Evolutionary conservation across 352 stramenopile species (phyloP).

Genomic region (Blastocystis sp.): DNA sequence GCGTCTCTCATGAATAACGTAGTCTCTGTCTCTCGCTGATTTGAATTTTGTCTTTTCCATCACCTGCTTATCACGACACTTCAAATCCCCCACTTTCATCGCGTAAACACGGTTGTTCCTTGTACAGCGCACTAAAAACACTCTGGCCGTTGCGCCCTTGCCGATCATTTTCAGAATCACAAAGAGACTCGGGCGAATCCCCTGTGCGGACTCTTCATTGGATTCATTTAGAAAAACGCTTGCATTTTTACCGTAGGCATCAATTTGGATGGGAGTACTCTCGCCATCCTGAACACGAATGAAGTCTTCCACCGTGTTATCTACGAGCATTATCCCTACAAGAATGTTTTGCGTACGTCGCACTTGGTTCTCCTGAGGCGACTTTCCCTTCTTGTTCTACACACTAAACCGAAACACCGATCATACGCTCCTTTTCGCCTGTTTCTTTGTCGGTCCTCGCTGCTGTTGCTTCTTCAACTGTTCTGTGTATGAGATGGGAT

Average conservation of each 20-base stretch:
- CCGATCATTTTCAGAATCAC: slow-evolving; percentile 89
- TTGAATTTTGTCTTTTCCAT: slow-evolving; percentile 85
- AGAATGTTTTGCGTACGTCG: not conserved
- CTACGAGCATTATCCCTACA: not conserved
- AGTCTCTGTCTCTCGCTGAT: slow-evolving; percentile 88
- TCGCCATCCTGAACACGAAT: slow-evolving; percentile 16
- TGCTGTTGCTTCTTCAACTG: slow-evolving; percentile 26
- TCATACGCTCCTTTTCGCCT: not conserved
- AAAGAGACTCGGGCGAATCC: slow-evolving; percentile 80
- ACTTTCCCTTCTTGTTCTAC: slow-evolving; percentile 28
- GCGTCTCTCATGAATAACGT: slow-evolving; percentile 90
- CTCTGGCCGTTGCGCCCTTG: slow-evolving; percentile 89
- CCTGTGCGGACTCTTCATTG: not conserved
- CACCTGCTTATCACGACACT: slow-evolving; percentile 77
- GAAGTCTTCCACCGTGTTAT: slow-evolving; percentile 22
- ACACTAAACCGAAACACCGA: not conserved
- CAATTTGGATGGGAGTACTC: not conserved
- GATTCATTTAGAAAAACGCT: not conserved
- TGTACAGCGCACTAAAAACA: slow-evolving; percentile 89
- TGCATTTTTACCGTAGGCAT: not conserved
- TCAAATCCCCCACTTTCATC: slow-evolving; percentile 83
- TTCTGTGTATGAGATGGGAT: not conserved
- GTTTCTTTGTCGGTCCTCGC: not conserved
- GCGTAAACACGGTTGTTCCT: slow-evolving; percentile 79
- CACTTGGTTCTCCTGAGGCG: not conserved